These are phyloP conservation scores for Dioscorea alata DNA, from an alignment of 106 monocot species.

Conservation along the genomic window DNA sequence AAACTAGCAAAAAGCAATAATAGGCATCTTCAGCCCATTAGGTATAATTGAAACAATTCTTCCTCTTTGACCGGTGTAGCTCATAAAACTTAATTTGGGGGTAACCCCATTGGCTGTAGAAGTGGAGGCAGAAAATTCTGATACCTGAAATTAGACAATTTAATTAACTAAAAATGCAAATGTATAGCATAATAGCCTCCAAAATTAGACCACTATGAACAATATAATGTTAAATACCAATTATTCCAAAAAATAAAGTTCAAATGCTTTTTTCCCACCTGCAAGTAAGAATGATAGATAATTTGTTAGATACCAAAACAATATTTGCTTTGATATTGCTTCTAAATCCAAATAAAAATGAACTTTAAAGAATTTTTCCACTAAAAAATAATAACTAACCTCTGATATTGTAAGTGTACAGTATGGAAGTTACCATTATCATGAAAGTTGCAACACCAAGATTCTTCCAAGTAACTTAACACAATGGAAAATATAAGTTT, in stretches of 20 bases:
- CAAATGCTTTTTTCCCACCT: constrained; percentile 78
- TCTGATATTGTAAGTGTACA: no score
- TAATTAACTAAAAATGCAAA: constrained; percentile 2
- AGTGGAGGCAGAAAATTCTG: constrained; percentile 81
- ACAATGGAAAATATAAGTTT: neutral
- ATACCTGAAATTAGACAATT: constrained; percentile 40
- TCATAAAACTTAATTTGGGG: constrained; percentile 81
- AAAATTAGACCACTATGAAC: neutral
- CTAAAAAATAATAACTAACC: no score
- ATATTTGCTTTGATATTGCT: no score
- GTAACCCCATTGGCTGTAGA: constrained; percentile 81
- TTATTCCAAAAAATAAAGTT: constrained; percentile 75
- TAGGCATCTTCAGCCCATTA: no score
- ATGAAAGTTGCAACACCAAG: constrained; percentile 91
- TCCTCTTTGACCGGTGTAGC: constrained; percentile 49
- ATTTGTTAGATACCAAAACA: neutral
- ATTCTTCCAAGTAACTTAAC: constrained; percentile 83
- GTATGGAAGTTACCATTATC: constrained; percentile 66
- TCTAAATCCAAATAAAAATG: no score
- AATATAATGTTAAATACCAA: constrained; percentile 44
- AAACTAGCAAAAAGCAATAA: no score
- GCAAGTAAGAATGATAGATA: constrained; percentile 11
- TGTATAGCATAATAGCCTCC: neutral
- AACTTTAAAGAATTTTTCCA: no score
- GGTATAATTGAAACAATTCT: no score